Conservation (phyloP, 78 protist genomes). For the Dictyostelium brefeldianum region DNA sequence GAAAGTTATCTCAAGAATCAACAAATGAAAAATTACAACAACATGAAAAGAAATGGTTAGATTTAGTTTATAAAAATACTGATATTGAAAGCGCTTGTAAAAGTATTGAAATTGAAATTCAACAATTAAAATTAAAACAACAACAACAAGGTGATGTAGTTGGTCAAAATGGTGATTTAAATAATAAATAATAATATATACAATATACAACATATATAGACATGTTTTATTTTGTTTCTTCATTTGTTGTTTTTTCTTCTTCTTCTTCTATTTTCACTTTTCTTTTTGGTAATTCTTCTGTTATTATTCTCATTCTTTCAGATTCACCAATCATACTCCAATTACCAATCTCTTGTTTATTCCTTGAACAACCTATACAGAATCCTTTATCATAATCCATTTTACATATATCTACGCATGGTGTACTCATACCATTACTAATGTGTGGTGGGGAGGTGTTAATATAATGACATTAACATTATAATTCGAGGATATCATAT, state of each 20-base stretch:
- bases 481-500: background rate
- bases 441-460: too few species aligned
- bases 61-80: conserved; percentile 51
- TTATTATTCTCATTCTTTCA: conserved; percentile 28
- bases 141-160: background rate
- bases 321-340: conserved; percentile 28
- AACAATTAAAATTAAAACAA: conserved; percentile 32
- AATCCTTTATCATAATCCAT: conserved; percentile 3
- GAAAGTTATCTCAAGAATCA: conserved; percentile 66
- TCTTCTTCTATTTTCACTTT: background rate
- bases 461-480: background rate
- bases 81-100: conserved; percentile 60
- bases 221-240: too few species aligned
- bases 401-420: conserved; percentile 56
- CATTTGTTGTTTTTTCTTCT: background rate
- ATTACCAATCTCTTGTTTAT: conserved; percentile 22
- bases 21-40: background rate
- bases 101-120: conserved; percentile 38
- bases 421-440: conserved; percentile 21
- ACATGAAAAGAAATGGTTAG: conserved; percentile 52
- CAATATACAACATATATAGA: too few species aligned
- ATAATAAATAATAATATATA: background rate
- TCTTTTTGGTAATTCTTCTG: conserved; percentile 41
- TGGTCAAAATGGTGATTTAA: conserved; percentile 2
- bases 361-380: conserved; percentile 48